phyloP scores from a whole-genome alignment of 257 asterid species.

The Fraxinus quadrangulata region DNA sequence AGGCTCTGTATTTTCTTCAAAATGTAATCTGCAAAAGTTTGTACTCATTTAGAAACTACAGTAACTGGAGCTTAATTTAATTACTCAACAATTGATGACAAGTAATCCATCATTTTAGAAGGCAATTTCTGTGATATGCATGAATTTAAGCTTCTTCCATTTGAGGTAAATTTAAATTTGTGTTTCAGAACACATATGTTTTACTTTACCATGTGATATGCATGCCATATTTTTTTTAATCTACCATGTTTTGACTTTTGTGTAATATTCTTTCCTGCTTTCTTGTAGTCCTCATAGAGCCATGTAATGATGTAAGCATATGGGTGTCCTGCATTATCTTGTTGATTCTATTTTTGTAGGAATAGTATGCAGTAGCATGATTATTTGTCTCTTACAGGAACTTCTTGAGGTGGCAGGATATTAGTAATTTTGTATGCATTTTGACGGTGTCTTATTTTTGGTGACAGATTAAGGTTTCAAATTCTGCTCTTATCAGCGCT shows the following conservation, averaged over 20 bases:
- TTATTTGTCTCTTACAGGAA: background rate
- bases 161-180: background rate
- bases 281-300: background rate
- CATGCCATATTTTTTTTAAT: background rate
- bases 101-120: background rate
- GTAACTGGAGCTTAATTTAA: background rate
- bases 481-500: conserved; percentile 95
- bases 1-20: background rate
- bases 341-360: background rate
- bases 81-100: background rate
- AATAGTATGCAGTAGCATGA: background rate
- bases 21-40: background rate
- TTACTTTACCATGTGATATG: background rate
- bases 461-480: conserved; percentile 90
- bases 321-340: background rate
- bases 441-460: background rate
- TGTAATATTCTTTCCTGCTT: background rate
- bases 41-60: background rate
- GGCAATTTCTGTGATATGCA: conserved; percentile 5
- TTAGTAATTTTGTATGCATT: conserved; percentile 2
- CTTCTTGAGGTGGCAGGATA: background rate
- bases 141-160: background rate
- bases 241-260: background rate
- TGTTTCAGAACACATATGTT: too few species aligned
- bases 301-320: background rate